Evolutionary conservation across 2,329 filamentous ascomycete genomes (phyloP), one percentile per base, ranked within the genome.

Genomic region (Pseudopithomyces maydicus): DNA sequence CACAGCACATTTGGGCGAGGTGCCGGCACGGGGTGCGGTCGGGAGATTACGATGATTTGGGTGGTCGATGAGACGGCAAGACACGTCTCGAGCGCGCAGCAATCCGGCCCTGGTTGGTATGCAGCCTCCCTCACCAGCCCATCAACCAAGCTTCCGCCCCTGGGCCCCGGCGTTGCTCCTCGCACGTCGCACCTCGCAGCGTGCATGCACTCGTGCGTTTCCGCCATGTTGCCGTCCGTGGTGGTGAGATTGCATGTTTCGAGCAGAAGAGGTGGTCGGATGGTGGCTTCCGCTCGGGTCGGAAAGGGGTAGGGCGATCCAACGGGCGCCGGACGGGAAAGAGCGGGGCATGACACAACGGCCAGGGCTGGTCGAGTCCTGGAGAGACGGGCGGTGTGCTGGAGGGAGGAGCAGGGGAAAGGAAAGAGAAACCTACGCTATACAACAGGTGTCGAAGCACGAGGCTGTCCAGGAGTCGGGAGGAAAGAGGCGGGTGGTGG

Each of bases 361-460:
- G 26, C 26, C 26, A 29, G 5, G 8, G 26, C 26, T 29, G 26
- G 26, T 29, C 32, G 47, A 39, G 26, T 42, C 48, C 36, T n/a
- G n/a, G 36, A 26, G 10, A 26, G n/a, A 33, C 22, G 38, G 26
- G 5, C 14, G 4, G 19, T 6, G 5, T 41, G n/a, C 23, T n/a
- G n/a, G n/a, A 42, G 6, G 23, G 38, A 6, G n/a, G 10, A 26
- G 22, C 38, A 65, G 19, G 38, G 38, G 42, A 55, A 55, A 54
- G 35, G 58, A 57, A 57, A 59, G 55, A 57, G 46, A 35, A 57
- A 70, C 71, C 57, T 74, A 73, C 72, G 68, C 59, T 65, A 58
- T 53, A 66, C 59, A 61, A 62, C 61, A 57, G 50, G 41, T 45
- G 55, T 57, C 57, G 61, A 58, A 42, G 55, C 67, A 70, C 67